Evolutionary conservation across 352 stramenopile genomes (phyloP).

Genomic region (Aphanomyces invadans): DNA sequence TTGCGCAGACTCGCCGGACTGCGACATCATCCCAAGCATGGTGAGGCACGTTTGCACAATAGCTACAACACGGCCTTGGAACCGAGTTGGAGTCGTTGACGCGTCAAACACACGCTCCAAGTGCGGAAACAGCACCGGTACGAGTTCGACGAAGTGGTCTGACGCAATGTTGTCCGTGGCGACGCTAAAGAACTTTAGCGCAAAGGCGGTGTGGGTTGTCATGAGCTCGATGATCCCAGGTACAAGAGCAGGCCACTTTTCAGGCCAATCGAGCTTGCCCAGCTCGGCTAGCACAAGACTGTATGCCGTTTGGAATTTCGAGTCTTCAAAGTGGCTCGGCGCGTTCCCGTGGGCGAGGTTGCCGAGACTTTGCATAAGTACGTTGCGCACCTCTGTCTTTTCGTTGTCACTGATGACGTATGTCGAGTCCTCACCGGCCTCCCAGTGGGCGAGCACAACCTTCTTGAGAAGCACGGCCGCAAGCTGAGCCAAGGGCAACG

Average conservation of each 20-base stretch:
- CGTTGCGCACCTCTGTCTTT: conserved; percentile 54
- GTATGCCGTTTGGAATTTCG: conserved; percentile 72
- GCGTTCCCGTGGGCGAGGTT: conserved; percentile 36
- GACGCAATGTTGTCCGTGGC: conserved; percentile 65
- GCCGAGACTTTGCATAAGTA: conserved; percentile 50
- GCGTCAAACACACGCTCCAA: conserved; percentile 53
- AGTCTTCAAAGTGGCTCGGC: conserved; percentile 37
- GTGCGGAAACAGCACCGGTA: conserved; percentile 64
- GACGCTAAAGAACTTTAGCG: conserved; percentile 66
- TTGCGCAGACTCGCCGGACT: conserved; percentile 49
- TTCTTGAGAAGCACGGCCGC: conserved; percentile 71
- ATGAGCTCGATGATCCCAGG: conserved; percentile 55
- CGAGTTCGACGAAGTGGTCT: conserved; percentile 70
- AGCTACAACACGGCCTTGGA: conserved; percentile 49
- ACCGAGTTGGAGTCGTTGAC: conserved; percentile 40
- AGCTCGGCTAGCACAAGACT: conserved; percentile 70
- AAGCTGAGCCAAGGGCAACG: conserved; percentile 39
- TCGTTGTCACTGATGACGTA: conserved; percentile 58
- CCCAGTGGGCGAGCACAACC: conserved; percentile 57
- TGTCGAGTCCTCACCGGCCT: background rate
- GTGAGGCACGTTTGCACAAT: conserved; percentile 72
- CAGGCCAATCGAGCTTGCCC: conserved; percentile 76
- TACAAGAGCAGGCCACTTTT: conserved; percentile 73
- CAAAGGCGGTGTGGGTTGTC: conserved; percentile 50
- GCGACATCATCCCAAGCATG: conserved; percentile 77